Conservation (phyloP, 1,284 basidiomycete genomes). For the Malassezia brasiliensis region DNA sequence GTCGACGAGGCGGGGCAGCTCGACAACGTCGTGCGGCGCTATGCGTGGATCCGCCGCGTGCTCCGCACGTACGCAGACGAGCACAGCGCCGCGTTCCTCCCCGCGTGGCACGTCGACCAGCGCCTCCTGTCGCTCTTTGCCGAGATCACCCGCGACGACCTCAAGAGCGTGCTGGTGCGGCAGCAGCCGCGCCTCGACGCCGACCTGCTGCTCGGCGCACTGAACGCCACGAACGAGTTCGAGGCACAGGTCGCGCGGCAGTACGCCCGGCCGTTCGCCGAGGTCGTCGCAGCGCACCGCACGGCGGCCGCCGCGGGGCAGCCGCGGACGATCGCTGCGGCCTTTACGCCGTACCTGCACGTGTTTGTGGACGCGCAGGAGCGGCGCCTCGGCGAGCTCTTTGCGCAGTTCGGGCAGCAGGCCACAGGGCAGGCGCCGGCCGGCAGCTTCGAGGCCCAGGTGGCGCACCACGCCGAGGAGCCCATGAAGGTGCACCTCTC, state of each 20-base stretch:
- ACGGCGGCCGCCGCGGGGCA: not conserved
- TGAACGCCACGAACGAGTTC: conserved; percentile 42
- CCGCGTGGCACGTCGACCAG: conserved; percentile 33
- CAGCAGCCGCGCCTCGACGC: conserved; percentile 36
- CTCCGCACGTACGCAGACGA: conserved; percentile 79
- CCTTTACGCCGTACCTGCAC: conserved; percentile 82
- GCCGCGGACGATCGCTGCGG: conserved; percentile 56
- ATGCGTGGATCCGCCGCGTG: conserved; percentile 91
- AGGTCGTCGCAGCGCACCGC: conserved; percentile 1
- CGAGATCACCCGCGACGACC: conserved; percentile 42
- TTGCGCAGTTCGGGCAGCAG: conserved; percentile 19
- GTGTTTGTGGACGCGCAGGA: conserved; percentile 95
- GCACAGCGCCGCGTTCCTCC: conserved; percentile 50
- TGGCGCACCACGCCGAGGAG: conserved; percentile 49
- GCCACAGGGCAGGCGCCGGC: conserved; percentile 50
- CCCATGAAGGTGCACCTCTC: conserved; percentile 65
- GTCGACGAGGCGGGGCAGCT: conserved; percentile 69
- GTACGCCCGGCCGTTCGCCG: conserved; percentile 23
- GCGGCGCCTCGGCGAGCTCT: conserved; percentile 52
- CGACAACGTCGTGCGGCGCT: conserved; percentile 85
- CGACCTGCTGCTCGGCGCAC: conserved; percentile 33
- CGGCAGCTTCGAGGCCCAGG: conserved; percentile 56
- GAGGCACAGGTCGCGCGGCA: conserved; percentile 31
- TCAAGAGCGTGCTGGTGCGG: conserved; percentile 38
- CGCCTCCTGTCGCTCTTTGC: conserved; percentile 36